Evolutionary conservation across 2,329 filamentous ascomycete genomes (phyloP).

Genomic region (Esteya vermicola): DNA sequence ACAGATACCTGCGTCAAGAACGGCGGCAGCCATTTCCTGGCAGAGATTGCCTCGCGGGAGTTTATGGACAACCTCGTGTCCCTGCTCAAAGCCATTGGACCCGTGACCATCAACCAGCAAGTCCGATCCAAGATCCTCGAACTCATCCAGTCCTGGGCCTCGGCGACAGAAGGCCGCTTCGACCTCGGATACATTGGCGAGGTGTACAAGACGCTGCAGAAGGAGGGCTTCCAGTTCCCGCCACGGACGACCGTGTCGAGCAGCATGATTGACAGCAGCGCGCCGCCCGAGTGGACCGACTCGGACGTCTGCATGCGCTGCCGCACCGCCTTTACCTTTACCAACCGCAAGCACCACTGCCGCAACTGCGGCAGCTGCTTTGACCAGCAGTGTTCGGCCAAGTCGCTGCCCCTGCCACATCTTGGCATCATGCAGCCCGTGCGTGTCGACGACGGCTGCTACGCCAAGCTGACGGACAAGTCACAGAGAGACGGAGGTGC

Average conservation of each 20-base stretch:
- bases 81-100: conserved; percentile 66
- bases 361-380: conserved; percentile 97
- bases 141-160: conserved; percentile 85
- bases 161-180: conserved; percentile 70
- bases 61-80: conserved; percentile 97
- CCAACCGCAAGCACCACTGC: conserved; percentile 96
- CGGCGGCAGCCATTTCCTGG: conserved; percentile 85
- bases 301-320: conserved; percentile 99
- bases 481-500: conserved; percentile 27
- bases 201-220: conserved; percentile 68
- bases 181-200: conserved; percentile 79
- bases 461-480: conserved; percentile 75
- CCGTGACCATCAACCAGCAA: conserved; percentile 63
- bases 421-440: conserved; percentile 85
- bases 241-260: conserved; percentile 77
- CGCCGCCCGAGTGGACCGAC: conserved; percentile 95
- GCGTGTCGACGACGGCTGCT: conserved; percentile 90
- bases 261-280: conserved; percentile 95
- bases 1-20: conserved; percentile 99
- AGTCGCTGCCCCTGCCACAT: conserved; percentile 76
- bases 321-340: conserved; percentile 88
- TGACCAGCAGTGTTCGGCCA: conserved; percentile 86
- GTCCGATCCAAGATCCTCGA: conserved; percentile 87
- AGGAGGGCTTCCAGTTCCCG: conserved; percentile 79
- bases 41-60: conserved; percentile 89